Percentiles rank a stretch among this genome's conserved stretches.
Evolutionary conservation across 2,329 filamentous ascomycete species (phyloP).

Genomic region (Aspergillus cejpii): DNA sequence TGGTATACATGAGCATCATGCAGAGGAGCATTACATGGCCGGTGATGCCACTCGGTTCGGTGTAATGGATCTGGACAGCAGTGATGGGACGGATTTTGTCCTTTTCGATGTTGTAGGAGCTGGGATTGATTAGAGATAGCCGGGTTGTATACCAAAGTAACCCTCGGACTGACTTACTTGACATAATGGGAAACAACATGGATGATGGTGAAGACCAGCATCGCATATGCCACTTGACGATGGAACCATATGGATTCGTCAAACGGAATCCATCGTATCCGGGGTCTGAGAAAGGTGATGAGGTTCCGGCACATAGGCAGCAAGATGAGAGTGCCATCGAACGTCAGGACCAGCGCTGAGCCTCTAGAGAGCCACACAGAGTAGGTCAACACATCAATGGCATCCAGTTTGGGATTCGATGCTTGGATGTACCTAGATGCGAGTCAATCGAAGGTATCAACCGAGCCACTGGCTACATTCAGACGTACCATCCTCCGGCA

Average conservation of each 20-base stretch:
- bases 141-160: no score
- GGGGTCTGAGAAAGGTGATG: slow-evolving; percentile 75
- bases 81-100: slow-evolving; percentile 71
- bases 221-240: slow-evolving; percentile 81
- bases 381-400: slow-evolving; percentile 71
- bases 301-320: slow-evolving; percentile 92
- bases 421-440: slow-evolving; percentile 69
- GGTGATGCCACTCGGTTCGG: slow-evolving; percentile 81
- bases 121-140: slow-evolving; percentile 35
- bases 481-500: slow-evolving; percentile 70
- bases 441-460: slow-evolving; percentile 18
- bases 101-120: slow-evolving; percentile 91
- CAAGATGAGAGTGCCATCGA: slow-evolving; percentile 81
- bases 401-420: slow-evolving; percentile 59
- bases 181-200: slow-evolving; percentile 84
- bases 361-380: slow-evolving; percentile 97
- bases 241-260: slow-evolving; percentile 98
- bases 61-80: slow-evolving; percentile 87
- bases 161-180: slow-evolving; percentile 56
- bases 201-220: slow-evolving; percentile 72
- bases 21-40: slow-evolving; percentile 98
- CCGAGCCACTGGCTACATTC: neutral
- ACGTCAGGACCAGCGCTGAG: slow-evolving; percentile 74
- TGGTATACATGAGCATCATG: slow-evolving; percentile 98
- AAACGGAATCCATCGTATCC: slow-evolving; percentile 80